A percentile compares a stretch with the other conserved stretches of the same genome.
Conservation (phyloP, 192 early-diverging fungal species). For the Coemansia sp. region DNA sequence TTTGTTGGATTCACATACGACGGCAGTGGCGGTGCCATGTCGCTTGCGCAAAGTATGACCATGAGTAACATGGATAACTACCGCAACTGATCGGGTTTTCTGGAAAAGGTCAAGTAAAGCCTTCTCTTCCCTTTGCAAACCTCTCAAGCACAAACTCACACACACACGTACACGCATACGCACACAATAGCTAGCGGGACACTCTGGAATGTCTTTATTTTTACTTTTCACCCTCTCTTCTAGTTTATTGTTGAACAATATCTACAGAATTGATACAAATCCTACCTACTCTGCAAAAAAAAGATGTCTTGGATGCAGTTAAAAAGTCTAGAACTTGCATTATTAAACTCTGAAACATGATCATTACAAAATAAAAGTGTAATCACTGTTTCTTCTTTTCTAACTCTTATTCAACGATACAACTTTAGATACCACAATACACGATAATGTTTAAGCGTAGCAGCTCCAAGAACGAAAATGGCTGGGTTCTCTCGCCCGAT, state of each 20-base stretch:
- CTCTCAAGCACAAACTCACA: too few species aligned
- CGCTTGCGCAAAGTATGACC: slow-evolving; percentile 56
- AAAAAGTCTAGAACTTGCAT: background rate
- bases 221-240: too few species aligned
- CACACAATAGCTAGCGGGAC: too few species aligned
- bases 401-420: background rate
- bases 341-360: background rate
- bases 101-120: too few species aligned
- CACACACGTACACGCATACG: too few species aligned
- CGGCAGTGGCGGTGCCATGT: slow-evolving; percentile 69
- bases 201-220: too few species aligned
- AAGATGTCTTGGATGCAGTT: too few species aligned
- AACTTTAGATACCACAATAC: background rate
- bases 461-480: background rate
- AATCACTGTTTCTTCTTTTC: background rate
- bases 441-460: slow-evolving; percentile 20
- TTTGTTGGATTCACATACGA: slow-evolving; percentile 94
- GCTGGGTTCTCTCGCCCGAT: slow-evolving; percentile 18
- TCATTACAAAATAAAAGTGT: background rate
- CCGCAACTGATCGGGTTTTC: slow-evolving; percentile 14
- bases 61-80: slow-evolving; percentile 49
- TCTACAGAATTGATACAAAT: background rate
- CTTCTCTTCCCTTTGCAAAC: too few species aligned
- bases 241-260: too few species aligned
- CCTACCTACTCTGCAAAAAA: too few species aligned